phyloP scores from a whole-genome alignment of 2,329 filamentous ascomycete species.

The Monosporascus cannonballus region DNA sequence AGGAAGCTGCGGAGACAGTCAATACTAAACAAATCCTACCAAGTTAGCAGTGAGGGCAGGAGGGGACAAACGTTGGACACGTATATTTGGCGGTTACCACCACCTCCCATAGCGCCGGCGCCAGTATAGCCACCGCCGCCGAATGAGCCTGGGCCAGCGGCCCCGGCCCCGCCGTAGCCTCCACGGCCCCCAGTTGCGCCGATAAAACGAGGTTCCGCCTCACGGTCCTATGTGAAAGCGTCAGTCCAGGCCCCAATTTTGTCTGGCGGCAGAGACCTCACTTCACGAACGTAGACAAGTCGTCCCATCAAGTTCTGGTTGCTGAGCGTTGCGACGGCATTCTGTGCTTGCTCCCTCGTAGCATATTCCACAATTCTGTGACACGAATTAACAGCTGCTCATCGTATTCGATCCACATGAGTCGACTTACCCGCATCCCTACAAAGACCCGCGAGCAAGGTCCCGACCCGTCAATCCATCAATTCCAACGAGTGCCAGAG shows the following conservation, averaged over 20 bases:
- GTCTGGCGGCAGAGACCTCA: slow-evolving; percentile 35
- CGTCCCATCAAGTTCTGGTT: slow-evolving; percentile 99
- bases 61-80: slow-evolving; percentile 87
- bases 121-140: slow-evolving; percentile 43
- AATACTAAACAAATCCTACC: slow-evolving; percentile 17
- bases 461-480: slow-evolving; percentile 99
- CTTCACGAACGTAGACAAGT: slow-evolving; percentile 97
- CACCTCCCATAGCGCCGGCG: slow-evolving; percentile 39
- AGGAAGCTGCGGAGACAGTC: slow-evolving; percentile 61
- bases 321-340: slow-evolving; percentile 94
- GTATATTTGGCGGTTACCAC: slow-evolving; percentile 84
- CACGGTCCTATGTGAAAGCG: slow-evolving; percentile 66
- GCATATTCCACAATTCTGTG: slow-evolving; percentile 99
- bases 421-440: slow-evolving; percentile 96
- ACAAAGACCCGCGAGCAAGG: slow-evolving; percentile 80
- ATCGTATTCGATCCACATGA: neutral
- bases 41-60: slow-evolving; percentile 13
- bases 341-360: slow-evolving; percentile 97
- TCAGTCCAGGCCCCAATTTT: slow-evolving; percentile 14
- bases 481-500: slow-evolving; percentile 69
- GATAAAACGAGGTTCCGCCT: slow-evolving; percentile 94
- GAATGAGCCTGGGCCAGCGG: slow-evolving; percentile 46
- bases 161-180: slow-evolving; percentile 44
- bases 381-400: slow-evolving; percentile 1
- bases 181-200: slow-evolving; percentile 59